Base-by-base conservation (phyloP, 257 asterid genomes). In the Capsicum rhomboideum region DNA sequence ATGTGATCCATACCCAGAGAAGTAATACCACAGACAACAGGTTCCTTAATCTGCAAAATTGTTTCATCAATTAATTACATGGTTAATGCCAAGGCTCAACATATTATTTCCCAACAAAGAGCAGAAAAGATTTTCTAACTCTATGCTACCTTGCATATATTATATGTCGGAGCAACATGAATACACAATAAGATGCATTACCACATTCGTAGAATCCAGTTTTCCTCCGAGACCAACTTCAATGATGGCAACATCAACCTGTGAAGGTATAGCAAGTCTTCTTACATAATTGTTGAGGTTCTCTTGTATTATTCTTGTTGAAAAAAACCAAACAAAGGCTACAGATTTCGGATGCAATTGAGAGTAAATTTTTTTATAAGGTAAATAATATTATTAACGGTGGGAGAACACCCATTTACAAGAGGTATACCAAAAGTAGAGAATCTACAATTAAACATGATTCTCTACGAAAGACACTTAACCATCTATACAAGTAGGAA, bases 171-270 rank as follows among this genome's bases (percentile, higher is more conserved):
- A 84, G 37, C 42, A 37, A 40, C 28, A 34, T 46, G 50, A 67
- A 52, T 50, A 66, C 66, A 71, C 8, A 23, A 83, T 84, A 75
- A 58, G 84, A 82, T 79, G 82, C 71, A 11, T 87, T 92, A 95
- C 99, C 98, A 95, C 97, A 85, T 95, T 96, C 7, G 99, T 96
- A 8, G 99, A 95, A 90, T 96, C 99, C 67, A 83, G 83, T 64
- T 86, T 89, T 89, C 98, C 99, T 66, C 99, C 99, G 85, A 96
- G 95, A 84, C 99, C 99, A 92, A 94, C 98, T 91, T 96, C 98
- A 83, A 94, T 88, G 82, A 96, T 89, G 83, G 98, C 96, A 84
- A 96, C 98, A 89, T 96, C 99, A 23, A 96, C 98, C 99, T 96
- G 91, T 82, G 66, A 83, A 86, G 90, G 74, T 75, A 79, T 54